These are phyloP conservation scores for Blastomyces gilchristii DNA, from an alignment of 2,329 filamentous ascomycete genomes.

Conservation along the genomic window DNA sequence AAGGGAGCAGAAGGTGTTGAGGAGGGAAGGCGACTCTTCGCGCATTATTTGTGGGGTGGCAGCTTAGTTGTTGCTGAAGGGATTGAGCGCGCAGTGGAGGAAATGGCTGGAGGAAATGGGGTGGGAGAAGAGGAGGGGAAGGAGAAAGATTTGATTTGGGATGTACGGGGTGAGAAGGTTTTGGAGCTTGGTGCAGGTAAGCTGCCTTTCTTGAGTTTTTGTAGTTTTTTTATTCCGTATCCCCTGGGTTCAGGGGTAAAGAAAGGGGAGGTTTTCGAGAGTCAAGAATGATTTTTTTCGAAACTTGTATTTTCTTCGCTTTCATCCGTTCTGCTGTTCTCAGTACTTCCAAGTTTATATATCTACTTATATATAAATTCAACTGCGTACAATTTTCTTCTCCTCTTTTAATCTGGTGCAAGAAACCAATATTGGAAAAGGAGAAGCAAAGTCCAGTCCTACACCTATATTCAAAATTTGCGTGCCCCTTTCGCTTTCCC, in stretches of 20 bases:
- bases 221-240: no score
- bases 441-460: neutral
- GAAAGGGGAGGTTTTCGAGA: neutral
- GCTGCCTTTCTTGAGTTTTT: conserved; percentile 20
- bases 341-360: neutral
- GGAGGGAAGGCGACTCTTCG: conserved; percentile 44
- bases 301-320: neutral
- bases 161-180: conserved; percentile 41
- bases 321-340: neutral
- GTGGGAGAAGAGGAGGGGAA: conserved; percentile 9
- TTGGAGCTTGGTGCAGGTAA: conserved; percentile 53
- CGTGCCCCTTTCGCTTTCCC: neutral
- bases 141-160: conserved; percentile 25
- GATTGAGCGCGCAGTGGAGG: conserved; percentile 20
- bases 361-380: conserved; percentile 1
- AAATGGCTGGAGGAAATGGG: conserved; percentile 10
- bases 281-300: neutral
- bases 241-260: neutral
- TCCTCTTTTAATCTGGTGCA: neutral
- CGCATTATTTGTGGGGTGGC: conserved; percentile 52
- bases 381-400: neutral
- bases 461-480: neutral
- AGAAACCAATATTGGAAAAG: neutral
- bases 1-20: conserved; percentile 26
- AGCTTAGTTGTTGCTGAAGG: conserved; percentile 35